Conservation (phyloP, 306 rosid genomes). For the Geum urbanum region DNA sequence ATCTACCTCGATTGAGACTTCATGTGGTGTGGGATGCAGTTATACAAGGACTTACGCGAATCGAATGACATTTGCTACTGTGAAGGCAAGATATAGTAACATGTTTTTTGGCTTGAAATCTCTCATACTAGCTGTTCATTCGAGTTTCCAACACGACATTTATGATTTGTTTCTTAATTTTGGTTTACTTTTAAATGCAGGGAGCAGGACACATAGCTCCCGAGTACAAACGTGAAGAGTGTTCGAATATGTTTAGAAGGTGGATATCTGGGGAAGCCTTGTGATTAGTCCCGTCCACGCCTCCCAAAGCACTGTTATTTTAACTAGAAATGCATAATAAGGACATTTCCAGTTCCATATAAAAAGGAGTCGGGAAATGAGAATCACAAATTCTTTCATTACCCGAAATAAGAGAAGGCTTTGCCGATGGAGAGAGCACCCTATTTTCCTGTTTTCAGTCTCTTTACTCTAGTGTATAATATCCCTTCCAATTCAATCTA, state of each 20-base stretch:
- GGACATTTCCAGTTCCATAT: no score
- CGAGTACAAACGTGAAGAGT: constrained; percentile 38
- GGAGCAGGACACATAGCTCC: constrained; percentile 75
- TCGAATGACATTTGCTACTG: constrained; percentile 64
- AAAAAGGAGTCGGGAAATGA: no score
- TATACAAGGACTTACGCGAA: constrained; percentile 62
- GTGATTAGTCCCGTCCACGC: neutral
- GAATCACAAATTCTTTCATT: no score
- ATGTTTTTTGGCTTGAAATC: neutral
- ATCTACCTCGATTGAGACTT: neutral
- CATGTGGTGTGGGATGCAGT: constrained; percentile 19
- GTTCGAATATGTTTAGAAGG: constrained; percentile 42
- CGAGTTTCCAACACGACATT: neutral
- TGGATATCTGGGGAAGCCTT: constrained; percentile 38
- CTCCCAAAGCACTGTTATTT: neutral
- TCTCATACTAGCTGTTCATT: neutral
- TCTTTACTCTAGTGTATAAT: no score
- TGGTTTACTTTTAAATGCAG: constrained; percentile 20
- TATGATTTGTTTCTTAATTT: neutral
- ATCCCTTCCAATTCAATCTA: no score
- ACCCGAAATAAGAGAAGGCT: no score
- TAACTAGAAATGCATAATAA: neutral
- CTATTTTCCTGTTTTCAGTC: no score
- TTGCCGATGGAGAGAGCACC: no score
- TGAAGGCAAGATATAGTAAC: constrained; percentile 44